Evolutionary conservation across 495 filamentous ascomycete species (phyloP), one percentile per base, ranked within the genome.

Genomic region (Penicillium herquei): DNA sequence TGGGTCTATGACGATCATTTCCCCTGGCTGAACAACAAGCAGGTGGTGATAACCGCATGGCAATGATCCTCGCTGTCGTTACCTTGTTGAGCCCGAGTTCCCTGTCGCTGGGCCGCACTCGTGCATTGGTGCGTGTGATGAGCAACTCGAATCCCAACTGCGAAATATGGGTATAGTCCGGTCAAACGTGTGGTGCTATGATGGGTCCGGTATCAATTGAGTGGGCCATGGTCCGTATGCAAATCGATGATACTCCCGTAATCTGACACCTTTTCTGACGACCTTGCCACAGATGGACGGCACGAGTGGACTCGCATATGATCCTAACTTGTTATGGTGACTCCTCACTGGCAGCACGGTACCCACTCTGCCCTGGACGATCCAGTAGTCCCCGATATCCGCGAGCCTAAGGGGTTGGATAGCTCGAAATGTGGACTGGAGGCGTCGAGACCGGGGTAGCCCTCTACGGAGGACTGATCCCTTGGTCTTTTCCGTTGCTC

Each of bases 371-470:
- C 49, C 39, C 45, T 54, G 56, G 53, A 55, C 43, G 56, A 62
- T 67, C 59, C 54, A 62, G 35, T 26, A 26, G 54, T 55, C 56
- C 37, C 56, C 35, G 51, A 57, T 54, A 61, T 55, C 59, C 56
- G 59, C 43, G 58, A 67, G 54, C 42, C 41, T 53, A 54, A 58
- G 49, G 54, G 56, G 58, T 50, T 33, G 30, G 62, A 59, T 68
- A 59, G 59, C 59, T 59, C 63, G 39, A 63, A 61, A 42, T 61
- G 57, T 64, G 63, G 63, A 59, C 39, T 48, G 33, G 21, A 41
- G 42, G 30, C 39, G 49, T 56, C 49, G 46, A 65, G 65, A 59
- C 65, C 50, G 62, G 65, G 65, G 65, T 65, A 58, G 52, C 44
- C 32, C 49, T 46, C 30, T 57, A 37, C 34, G 8, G 34, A 37